A percentile compares a stretch with the other conserved stretches of the same genome.
Conservation (phyloP, 2,329 filamentous ascomycete genomes). For the Colletotrichum destructivum region DNA sequence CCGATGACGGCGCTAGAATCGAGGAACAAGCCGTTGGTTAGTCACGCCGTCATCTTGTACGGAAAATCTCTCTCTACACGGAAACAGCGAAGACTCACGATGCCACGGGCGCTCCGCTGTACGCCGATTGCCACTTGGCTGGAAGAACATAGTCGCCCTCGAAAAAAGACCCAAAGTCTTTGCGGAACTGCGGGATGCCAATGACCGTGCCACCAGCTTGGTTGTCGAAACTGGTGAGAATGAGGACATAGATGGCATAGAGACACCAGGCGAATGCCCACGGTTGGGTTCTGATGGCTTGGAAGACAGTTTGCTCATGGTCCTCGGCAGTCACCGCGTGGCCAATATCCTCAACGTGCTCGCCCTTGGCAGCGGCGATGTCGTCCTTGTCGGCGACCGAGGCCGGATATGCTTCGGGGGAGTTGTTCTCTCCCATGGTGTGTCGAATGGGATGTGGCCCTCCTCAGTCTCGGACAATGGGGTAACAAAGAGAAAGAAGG, state of each 20-base stretch:
- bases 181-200: conserved; percentile 59
- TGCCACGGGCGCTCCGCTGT: conserved; percentile 59
- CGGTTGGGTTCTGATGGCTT: conserved; percentile 48
- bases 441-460: background rate
- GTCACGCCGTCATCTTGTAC: too few relatives aligned
- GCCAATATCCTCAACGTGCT: conserved; percentile 33
- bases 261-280: conserved; percentile 54
- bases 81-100: conserved; percentile 45
- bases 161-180: conserved; percentile 59
- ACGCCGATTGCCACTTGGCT: conserved; percentile 61
- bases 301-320: conserved; percentile 35
- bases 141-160: conserved; percentile 56
- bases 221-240: conserved; percentile 59
- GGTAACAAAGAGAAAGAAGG: background rate
- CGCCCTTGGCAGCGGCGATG: conserved; percentile 34
- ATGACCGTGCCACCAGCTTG: conserved; percentile 58
- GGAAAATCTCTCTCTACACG: too few relatives aligned
- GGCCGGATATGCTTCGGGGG: conserved; percentile 23
- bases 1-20: conserved; percentile 33
- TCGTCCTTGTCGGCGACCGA: conserved; percentile 32
- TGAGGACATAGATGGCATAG: conserved; percentile 56
- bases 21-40: conserved; percentile 9
- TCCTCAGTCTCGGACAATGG: background rate
- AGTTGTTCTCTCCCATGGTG: conserved; percentile 13
- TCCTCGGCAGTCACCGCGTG: conserved; percentile 29